Evolutionary conservation across 768 basidiomycete genomes (phyloP).

Genomic region (Boletus bicolor): DNA sequence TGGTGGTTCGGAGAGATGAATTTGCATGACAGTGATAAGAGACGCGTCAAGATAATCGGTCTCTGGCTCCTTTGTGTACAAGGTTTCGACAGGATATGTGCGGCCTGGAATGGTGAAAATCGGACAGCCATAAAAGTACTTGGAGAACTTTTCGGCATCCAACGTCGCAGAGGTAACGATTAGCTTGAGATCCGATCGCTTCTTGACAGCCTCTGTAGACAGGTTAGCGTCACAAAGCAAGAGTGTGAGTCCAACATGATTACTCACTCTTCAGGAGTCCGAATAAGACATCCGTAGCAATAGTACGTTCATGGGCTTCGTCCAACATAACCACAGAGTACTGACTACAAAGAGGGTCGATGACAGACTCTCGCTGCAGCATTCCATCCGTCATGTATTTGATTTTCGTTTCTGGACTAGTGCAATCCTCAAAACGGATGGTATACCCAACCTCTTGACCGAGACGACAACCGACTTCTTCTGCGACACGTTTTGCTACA

Average conservation of each 20-base stretch:
- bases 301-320: slow-evolving; percentile 98
- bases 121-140: slow-evolving; percentile 98
- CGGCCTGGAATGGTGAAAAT: slow-evolving; percentile 99
- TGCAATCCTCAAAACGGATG: slow-evolving; percentile 99
- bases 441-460: slow-evolving; percentile 98
- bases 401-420: slow-evolving; percentile 96
- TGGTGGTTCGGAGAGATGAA: slow-evolving; percentile 95
- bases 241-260: not conserved
- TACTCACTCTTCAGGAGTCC: slow-evolving; percentile 74
- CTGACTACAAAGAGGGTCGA: slow-evolving; percentile 89
- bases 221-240: slow-evolving; percentile 15
- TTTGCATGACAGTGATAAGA: slow-evolving; percentile 99
- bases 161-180: slow-evolving; percentile 98
- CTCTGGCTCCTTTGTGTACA: slow-evolving; percentile 99
- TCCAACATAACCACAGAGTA: slow-evolving; percentile 98
- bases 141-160: slow-evolving; percentile 99
- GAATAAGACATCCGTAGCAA: slow-evolving; percentile 97
- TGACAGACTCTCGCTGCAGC: slow-evolving; percentile 94
- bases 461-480: slow-evolving; percentile 96
- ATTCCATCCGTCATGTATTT: slow-evolving; percentile 99
- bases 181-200: slow-evolving; percentile 92
- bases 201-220: slow-evolving; percentile 82
- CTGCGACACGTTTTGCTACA: slow-evolving; percentile 96
- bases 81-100: slow-evolving; percentile 95
- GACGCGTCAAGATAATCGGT: slow-evolving; percentile 96